Evolutionary conservation across 768 basidiomycete genomes (phyloP).

Genomic region (Gloeopeniophorella convolvens): DNA sequence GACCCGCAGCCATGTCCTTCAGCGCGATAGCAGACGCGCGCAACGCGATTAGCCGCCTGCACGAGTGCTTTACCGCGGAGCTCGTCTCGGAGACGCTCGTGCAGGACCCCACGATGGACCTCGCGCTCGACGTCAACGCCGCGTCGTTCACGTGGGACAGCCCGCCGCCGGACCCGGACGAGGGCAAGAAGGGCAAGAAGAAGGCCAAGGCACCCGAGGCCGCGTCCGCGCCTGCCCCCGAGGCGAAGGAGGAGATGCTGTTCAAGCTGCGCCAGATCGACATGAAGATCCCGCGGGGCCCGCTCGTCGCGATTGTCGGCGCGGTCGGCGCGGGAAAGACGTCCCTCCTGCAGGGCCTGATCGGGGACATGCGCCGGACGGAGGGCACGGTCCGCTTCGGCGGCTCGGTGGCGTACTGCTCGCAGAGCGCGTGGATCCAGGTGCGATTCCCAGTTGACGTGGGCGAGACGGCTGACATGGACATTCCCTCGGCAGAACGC

Average conservation of each 20-base stretch:
- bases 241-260: conserved; percentile 31
- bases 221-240: too few relatives aligned
- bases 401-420: conserved; percentile 74
- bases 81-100: conserved; percentile 51
- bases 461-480: neutral
- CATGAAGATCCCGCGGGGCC: conserved; percentile 64
- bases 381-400: conserved; percentile 64
- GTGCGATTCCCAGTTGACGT: conserved; percentile 25
- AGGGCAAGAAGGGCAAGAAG: conserved; percentile 22
- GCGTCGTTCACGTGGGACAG: conserved; percentile 88
- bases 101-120: conserved; percentile 47
- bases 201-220: too few relatives aligned
- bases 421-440: conserved; percentile 90
- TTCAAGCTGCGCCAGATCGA: conserved; percentile 64
- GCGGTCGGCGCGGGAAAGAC: conserved; percentile 71
- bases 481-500: conserved; percentile 55
- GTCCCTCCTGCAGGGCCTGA: conserved; percentile 63
- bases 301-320: conserved; percentile 77
- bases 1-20: conserved; percentile 54
- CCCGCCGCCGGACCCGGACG: conserved; percentile 47
- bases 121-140: conserved; percentile 58
- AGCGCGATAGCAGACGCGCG: conserved; percentile 79
- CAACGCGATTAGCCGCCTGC: conserved; percentile 72
- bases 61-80: conserved; percentile 82
- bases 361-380: conserved; percentile 78